phyloP scores from a whole-genome alignment of 768 basidiomycete species.

The Suillus paluster region DNA sequence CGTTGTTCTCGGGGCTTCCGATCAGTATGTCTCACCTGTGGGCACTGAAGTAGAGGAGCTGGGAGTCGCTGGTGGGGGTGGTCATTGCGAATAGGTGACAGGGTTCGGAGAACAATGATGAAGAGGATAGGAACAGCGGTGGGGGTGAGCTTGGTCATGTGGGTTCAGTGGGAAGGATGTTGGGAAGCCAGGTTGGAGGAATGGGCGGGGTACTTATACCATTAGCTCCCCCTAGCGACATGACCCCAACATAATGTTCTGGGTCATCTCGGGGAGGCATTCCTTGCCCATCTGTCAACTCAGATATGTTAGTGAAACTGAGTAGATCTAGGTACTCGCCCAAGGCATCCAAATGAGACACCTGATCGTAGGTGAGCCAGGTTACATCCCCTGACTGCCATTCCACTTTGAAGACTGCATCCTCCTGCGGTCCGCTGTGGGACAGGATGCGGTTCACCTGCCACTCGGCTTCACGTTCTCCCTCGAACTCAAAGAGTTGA shows the following conservation, averaged over 20 bases:
- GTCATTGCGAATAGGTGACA: background rate
- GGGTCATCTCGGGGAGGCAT: background rate
- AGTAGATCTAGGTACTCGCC: background rate
- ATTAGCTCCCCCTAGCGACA: background rate
- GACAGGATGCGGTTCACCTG: too few relatives aligned
- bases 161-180: background rate
- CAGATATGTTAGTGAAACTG: background rate
- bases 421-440: too few relatives aligned
- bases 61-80: rapidly evolving
- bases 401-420: too few relatives aligned
- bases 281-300: background rate
- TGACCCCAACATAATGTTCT: background rate
- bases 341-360: background rate
- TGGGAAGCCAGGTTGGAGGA: background rate
- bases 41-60: background rate
- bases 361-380: background rate
- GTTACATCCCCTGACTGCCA: background rate
- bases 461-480: too few relatives aligned
- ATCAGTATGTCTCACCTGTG: background rate
- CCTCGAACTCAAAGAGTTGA: too few relatives aligned
- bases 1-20: background rate
- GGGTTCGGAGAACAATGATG: too few relatives aligned
- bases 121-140: too few relatives aligned
- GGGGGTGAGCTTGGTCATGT: too few relatives aligned
- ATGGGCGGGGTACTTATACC: background rate